These are phyloP conservation scores for Fusarium staphyleae DNA, from an alignment of 2,329 filamentous ascomycete genomes.

Conservation along the genomic window DNA sequence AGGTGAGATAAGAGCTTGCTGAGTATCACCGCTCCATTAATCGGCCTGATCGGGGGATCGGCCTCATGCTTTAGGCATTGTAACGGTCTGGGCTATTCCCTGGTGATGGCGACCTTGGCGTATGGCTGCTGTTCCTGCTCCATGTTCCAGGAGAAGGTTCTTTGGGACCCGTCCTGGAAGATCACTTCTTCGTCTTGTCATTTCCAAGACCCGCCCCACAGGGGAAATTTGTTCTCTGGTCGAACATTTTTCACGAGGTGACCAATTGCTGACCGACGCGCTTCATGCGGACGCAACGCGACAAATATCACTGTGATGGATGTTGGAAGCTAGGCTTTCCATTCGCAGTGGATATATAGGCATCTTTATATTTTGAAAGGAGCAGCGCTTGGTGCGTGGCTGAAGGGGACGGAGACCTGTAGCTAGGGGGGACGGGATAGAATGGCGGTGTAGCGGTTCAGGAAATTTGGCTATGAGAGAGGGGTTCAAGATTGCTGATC, in stretches of 20 bases:
- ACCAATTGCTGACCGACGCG: constrained; percentile 60
- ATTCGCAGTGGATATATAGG: constrained; percentile 56
- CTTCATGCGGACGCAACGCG: constrained; percentile 51
- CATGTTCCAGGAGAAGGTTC: constrained; percentile 41
- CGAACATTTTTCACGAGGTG: constrained; percentile 60
- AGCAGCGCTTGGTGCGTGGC: constrained; percentile 40
- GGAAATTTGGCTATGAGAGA: constrained; percentile 34
- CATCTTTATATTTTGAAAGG: constrained; percentile 52
- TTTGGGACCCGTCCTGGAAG: constrained; percentile 38
- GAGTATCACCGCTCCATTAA: constrained; percentile 53
- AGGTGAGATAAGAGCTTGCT: constrained; percentile 51
- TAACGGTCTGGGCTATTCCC: constrained; percentile 48
- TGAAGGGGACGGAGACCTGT: constrained; percentile 37
- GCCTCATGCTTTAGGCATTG: constrained; percentile 48
- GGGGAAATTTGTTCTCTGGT: constrained; percentile 55
- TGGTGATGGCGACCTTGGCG: constrained; percentile 57
- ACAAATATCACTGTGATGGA: constrained; percentile 60
- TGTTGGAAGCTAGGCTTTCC: constrained; percentile 58
- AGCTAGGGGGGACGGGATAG: constrained; percentile 43
- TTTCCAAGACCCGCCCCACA: constrained; percentile 19
- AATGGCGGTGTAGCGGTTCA: constrained; percentile 33
- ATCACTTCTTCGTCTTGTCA: constrained; percentile 50
- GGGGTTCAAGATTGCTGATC: constrained; percentile 41
- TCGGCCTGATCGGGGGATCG: constrained; percentile 52
- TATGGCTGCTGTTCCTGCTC: constrained; percentile 53